A percentile compares a stretch with the other conserved stretches of the same genome.
Conservation (phyloP, 1,139 yeast species). For the Suhomyces anneliseae region DNA sequence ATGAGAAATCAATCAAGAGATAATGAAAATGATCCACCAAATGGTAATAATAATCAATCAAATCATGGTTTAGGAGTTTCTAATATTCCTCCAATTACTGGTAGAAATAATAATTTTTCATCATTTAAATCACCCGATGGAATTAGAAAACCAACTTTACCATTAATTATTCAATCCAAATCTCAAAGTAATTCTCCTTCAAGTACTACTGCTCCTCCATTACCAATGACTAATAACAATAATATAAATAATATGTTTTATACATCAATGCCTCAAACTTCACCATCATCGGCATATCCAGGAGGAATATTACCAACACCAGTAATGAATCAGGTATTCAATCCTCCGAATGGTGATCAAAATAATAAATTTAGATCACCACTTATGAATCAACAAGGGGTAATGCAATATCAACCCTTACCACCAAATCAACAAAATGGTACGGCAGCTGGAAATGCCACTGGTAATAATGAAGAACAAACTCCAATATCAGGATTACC, state of each 20-base stretch:
- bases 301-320: slow-evolving; percentile 38
- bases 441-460: neutral
- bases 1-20: neutral
- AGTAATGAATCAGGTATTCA: slow-evolving; percentile 36
- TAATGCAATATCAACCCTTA: neutral
- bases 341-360: slow-evolving; percentile 14
- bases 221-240: slow-evolving; percentile 23
- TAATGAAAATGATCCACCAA: neutral
- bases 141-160: slow-evolving; percentile 38
- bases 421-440: neutral
- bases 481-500: slow-evolving; percentile 54
- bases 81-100: slow-evolving; percentile 17
- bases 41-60: neutral
- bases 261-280: slow-evolving; percentile 30
- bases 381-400: slow-evolving; percentile 3
- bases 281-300: slow-evolving; percentile 24
- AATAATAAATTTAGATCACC: slow-evolving; percentile 5
- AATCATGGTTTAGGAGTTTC: slow-evolving; percentile 1
- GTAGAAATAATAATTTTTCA: slow-evolving; percentile 25
- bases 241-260: slow-evolving; percentile 20
- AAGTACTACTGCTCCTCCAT: slow-evolving; percentile 42
- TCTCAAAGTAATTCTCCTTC: slow-evolving; percentile 48
- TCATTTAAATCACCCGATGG: slow-evolving; percentile 41
- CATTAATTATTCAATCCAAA: slow-evolving; percentile 40
- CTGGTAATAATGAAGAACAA: slow-evolving; percentile 38